These are phyloP conservation scores for Pseudogymnoascus sp. DNA, from an alignment of 2,329 filamentous ascomycete species.

Conservation along the genomic window DNA sequence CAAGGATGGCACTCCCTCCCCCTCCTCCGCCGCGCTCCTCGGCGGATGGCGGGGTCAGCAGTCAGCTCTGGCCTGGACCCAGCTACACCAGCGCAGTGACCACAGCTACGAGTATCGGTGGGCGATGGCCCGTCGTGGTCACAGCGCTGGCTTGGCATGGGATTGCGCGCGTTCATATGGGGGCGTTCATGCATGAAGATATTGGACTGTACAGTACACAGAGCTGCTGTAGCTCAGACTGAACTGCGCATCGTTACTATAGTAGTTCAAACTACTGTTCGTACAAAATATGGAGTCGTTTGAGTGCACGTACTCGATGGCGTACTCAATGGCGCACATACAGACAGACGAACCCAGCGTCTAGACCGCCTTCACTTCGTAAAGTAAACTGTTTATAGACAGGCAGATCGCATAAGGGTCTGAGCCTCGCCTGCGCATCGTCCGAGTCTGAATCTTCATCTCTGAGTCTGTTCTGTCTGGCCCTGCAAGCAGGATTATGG, in stretches of 20 bases:
- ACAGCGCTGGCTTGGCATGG: background rate
- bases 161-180: background rate
- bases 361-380: background rate
- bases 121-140: background rate
- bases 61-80: background rate
- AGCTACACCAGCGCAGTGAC: no score
- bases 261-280: background rate
- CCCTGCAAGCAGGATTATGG: no score
- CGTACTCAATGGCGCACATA: background rate
- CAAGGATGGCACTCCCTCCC: background rate
- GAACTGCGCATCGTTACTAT: background rate
- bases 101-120: background rate
- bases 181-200: background rate
- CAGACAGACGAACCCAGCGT: background rate
- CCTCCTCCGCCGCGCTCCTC: background rate
- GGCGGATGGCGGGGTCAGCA: background rate
- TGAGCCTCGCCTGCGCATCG: background rate
- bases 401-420: background rate
- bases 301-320: background rate
- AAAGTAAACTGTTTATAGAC: background rate
- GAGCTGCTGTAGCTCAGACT: no score
- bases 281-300: background rate
- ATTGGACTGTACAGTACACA: background rate
- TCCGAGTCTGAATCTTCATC: background rate
- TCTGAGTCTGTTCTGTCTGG: background rate